Evolutionary conservation across 2,329 filamentous ascomycete genomes (phyloP).

Genomic region (Fusarium sp.): DNA sequence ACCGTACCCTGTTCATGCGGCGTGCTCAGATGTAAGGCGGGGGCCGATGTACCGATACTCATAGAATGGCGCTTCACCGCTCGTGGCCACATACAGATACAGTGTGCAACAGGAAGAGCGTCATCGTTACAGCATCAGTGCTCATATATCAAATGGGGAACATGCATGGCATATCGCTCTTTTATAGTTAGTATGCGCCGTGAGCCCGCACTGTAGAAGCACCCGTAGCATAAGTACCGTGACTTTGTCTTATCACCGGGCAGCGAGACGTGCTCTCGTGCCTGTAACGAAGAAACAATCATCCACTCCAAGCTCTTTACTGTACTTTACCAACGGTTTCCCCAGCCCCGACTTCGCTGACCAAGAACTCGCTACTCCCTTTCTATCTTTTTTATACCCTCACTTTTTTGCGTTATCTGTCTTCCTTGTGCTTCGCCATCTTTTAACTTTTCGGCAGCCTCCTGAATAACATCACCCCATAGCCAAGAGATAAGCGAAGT

Average conservation of each 20-base stretch:
- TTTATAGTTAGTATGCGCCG: slow-evolving; percentile 1
- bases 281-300: slow-evolving; percentile 37
- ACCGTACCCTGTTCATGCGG: slow-evolving; percentile 31
- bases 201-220: slow-evolving; percentile 33
- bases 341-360: slow-evolving; percentile 40
- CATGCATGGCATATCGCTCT: not conserved
- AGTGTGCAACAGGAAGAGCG: slow-evolving; percentile 32
- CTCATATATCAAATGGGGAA: not conserved
- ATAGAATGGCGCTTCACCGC: slow-evolving; percentile 12
- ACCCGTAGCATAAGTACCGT: slow-evolving; percentile 16
- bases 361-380: slow-evolving; percentile 14
- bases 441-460: not conserved
- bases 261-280: slow-evolving; percentile 37
- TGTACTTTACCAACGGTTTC: slow-evolving; percentile 17
- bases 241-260: slow-evolving; percentile 36
- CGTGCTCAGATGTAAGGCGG: slow-evolving; percentile 26
- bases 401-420: slow-evolving; percentile 3
- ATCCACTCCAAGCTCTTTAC: slow-evolving; percentile 11
- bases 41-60: slow-evolving; percentile 33
- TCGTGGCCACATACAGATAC: slow-evolving; percentile 5
- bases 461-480: slow-evolving; percentile 18
- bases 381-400: slow-evolving; percentile 23
- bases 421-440: not conserved
- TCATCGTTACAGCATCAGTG: slow-evolving; percentile 30
- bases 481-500: slow-evolving; percentile 36